Conservation (phyloP, 495 filamentous ascomycete genomes). For the Trichoderma virens region DNA sequence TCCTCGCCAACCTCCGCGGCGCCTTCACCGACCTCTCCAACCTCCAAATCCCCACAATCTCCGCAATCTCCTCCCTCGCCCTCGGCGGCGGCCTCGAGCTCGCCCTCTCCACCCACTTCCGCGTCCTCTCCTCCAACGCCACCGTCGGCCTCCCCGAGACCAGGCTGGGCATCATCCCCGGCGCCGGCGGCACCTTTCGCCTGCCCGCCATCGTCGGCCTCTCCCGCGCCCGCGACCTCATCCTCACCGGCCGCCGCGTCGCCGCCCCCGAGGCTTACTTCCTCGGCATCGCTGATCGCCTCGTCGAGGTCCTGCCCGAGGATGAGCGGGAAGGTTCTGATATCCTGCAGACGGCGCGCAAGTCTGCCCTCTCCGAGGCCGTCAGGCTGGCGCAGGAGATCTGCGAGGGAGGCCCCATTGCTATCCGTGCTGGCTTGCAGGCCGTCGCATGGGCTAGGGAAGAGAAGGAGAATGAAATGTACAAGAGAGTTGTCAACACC, state of each 20-base stretch:
- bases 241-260: constrained; percentile 78
- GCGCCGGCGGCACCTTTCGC: constrained; percentile 86
- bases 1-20: constrained; percentile 64
- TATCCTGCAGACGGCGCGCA: constrained; percentile 41
- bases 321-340: constrained; percentile 30
- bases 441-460: constrained; percentile 62
- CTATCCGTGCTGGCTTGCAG: constrained; percentile 60
- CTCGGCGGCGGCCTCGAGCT: constrained; percentile 91
- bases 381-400: constrained; percentile 73
- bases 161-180: constrained; percentile 83
- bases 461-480: constrained; percentile 67
- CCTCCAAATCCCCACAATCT: constrained; percentile 83
- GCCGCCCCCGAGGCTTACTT: constrained; percentile 72
- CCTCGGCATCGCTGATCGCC: constrained; percentile 72
- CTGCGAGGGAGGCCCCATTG: constrained; percentile 79
- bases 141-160: constrained; percentile 84
- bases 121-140: constrained; percentile 68
- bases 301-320: constrained; percentile 64
- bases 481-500: constrained; percentile 69
- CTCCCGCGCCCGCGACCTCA: constrained; percentile 67
- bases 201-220: constrained; percentile 70
- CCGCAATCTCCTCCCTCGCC: constrained; percentile 69
- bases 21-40: constrained; percentile 60
- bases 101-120: constrained; percentile 75
- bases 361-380: constrained; percentile 61